Evolutionary conservation across 345 rosid genomes (phyloP).

Genomic region (Rubroshorea leprosula): DNA sequence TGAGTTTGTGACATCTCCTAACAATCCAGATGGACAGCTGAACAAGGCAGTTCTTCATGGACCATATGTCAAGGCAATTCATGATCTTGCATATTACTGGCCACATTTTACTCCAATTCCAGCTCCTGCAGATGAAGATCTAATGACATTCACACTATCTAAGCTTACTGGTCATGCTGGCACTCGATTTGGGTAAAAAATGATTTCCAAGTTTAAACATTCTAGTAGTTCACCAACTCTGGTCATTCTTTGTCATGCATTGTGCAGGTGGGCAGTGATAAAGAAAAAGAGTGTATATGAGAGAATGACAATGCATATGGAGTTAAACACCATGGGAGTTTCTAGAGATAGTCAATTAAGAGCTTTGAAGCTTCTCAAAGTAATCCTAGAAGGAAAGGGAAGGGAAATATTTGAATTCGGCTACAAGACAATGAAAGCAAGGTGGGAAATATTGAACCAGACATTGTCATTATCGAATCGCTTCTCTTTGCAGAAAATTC

Average conservation of each 20-base stretch:
- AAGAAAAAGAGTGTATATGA: slow-evolving; percentile 44
- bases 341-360: slow-evolving; percentile 53
- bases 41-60: slow-evolving; percentile 49
- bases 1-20: slow-evolving; percentile 68
- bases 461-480: slow-evolving; percentile 35
- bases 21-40: slow-evolving; percentile 62
- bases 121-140: slow-evolving; percentile 36
- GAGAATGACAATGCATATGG: slow-evolving; percentile 18
- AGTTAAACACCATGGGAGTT: slow-evolving; percentile 40
- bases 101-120: slow-evolving; percentile 62
- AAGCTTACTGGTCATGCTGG: slow-evolving; percentile 81
- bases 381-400: slow-evolving; percentile 25
- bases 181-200: slow-evolving; percentile 53
- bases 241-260: too few species aligned
- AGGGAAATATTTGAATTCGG: slow-evolving; percentile 38
- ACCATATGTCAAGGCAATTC: slow-evolving; percentile 35
- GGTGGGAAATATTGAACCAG: slow-evolving; percentile 33
- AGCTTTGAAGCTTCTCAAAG: slow-evolving; percentile 43
- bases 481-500: slow-evolving; percentile 40
- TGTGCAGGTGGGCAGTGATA: slow-evolving; percentile 51
- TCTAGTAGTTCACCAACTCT: too few species aligned
- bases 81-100: slow-evolving; percentile 69
- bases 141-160: slow-evolving; percentile 50
- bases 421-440: slow-evolving; percentile 35
- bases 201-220: too few species aligned